Conservation (phyloP, 2,329 filamentous ascomycete species). For the Pyrenophora graminea region DNA sequence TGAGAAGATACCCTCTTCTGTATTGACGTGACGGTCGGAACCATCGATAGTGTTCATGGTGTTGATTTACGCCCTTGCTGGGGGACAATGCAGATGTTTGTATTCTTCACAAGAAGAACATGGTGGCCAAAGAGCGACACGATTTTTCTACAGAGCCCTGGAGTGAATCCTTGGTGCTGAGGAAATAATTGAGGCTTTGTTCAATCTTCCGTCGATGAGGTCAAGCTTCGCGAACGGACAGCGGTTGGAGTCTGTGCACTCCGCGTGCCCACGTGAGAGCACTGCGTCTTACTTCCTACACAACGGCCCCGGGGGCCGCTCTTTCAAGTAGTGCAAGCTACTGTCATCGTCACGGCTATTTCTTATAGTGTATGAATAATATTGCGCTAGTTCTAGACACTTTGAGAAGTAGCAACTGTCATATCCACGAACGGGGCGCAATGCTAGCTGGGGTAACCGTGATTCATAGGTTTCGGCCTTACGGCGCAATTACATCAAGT, state of each 20-base stretch:
- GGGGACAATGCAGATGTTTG: neutral
- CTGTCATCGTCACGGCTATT: too few species aligned
- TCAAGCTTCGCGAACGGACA: slow-evolving; percentile 11
- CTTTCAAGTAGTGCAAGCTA: too few species aligned
- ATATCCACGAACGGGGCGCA: too few species aligned
- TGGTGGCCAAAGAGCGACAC: neutral
- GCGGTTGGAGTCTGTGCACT: slow-evolving; percentile 5
- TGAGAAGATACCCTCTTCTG: slow-evolving; percentile 37
- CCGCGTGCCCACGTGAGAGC: slow-evolving; percentile 17
- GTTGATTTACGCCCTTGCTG: neutral
- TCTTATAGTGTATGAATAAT: too few species aligned
- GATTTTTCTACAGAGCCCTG: neutral
- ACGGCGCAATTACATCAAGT: too few species aligned
- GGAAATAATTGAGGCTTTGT: neutral
- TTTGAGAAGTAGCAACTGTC: too few species aligned
- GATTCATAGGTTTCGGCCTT: too few species aligned
- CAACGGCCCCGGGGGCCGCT: too few species aligned
- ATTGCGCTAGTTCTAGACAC: too few species aligned
- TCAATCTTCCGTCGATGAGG: slow-evolving; percentile 8
- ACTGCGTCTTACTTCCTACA: neutral
- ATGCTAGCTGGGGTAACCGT: too few species aligned
- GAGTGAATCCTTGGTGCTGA: neutral
- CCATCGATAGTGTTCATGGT: slow-evolving; percentile 69
- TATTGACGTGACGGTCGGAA: slow-evolving; percentile 51
- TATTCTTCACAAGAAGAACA: neutral